Evolutionary conservation across 495 filamentous ascomycete genomes (phyloP).

Genomic region (Choiromyces venosus): DNA sequence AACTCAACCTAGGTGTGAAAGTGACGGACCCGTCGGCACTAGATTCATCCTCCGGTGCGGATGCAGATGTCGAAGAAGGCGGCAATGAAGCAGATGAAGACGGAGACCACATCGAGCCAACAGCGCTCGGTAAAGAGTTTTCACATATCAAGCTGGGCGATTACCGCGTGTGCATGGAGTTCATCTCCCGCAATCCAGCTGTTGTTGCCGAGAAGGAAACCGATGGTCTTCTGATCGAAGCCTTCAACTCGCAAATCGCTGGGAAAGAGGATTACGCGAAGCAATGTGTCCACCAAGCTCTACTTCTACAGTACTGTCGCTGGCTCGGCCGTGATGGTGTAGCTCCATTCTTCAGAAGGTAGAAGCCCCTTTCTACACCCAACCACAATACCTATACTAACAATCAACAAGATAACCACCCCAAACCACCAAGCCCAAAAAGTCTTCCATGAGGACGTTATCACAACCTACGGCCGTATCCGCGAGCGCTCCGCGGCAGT

Average conservation of each 20-base stretch:
- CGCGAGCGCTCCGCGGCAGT: conserved; percentile 73
- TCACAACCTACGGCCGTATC: conserved; percentile 76
- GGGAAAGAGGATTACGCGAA: no score
- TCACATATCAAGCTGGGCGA: no score
- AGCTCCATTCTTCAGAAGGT: conserved; percentile 86
- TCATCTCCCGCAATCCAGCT: no score
- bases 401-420: no score
- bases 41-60: conserved; percentile 53
- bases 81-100: conserved; percentile 54
- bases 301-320: conserved; percentile 90
- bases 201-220: no score
- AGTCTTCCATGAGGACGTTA: conserved; percentile 87
- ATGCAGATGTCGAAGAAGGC: conserved; percentile 54
- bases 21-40: conserved; percentile 11
- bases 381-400: no score
- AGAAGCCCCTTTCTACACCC: conserved; percentile 50
- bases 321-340: conserved; percentile 83
- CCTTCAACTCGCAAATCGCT: no score
- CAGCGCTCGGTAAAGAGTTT: conserved; percentile 76
- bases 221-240: no score
- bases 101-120: conserved; percentile 68
- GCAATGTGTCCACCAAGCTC: no score
- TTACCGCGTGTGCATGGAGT: no score
- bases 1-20: conserved; percentile 59
- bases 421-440: no score